phyloP scores from a whole-genome alignment of 2,329 filamentous ascomycete genomes.

The Fusarium xylarioides region DNA sequence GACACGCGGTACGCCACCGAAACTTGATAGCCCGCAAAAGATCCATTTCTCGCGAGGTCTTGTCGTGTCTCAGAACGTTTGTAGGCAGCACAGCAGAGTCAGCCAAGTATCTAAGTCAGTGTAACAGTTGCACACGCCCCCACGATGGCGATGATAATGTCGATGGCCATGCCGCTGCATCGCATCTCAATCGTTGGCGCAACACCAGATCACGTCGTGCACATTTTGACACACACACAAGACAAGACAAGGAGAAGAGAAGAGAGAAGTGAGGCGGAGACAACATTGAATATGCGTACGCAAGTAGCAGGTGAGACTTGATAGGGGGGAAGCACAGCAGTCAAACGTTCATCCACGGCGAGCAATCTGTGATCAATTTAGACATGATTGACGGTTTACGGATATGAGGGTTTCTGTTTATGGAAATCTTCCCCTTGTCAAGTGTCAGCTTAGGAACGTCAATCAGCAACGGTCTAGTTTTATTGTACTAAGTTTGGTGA shows the following conservation, averaged over 20 bases:
- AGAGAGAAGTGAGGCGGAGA: slow-evolving; percentile 15
- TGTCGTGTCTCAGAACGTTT: slow-evolving; percentile 10
- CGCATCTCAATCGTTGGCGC: slow-evolving; percentile 27
- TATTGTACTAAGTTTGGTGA: not conserved
- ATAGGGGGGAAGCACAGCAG: not conserved
- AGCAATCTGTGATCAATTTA: slow-evolving; percentile 7
- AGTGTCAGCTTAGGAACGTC: not conserved
- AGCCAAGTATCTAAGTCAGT: not conserved
- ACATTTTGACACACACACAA: not conserved
- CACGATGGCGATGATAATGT: slow-evolving; percentile 16
- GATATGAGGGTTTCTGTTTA: slow-evolving; percentile 6
- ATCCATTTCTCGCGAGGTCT: not conserved
- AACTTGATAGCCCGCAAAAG: not conserved
- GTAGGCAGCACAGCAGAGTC: not conserved
- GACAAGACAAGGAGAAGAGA: not conserved
- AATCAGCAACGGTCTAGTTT: slow-evolving; percentile 12
- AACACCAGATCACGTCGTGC: slow-evolving; percentile 26
- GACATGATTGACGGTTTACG: slow-evolving; percentile 11
- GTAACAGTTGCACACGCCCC: slow-evolving; percentile 17
- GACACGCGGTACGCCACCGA: not conserved
- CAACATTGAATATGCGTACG: not conserved
- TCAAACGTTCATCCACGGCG: slow-evolving; percentile 2
- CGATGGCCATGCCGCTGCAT: slow-evolving; percentile 27
- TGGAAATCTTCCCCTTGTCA: not conserved
- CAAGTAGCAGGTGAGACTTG: slow-evolving; percentile 9